Evolutionary conservation across 169 alveolate genomes (phyloP).

Genomic region (Plasmodium fragile): DNA sequence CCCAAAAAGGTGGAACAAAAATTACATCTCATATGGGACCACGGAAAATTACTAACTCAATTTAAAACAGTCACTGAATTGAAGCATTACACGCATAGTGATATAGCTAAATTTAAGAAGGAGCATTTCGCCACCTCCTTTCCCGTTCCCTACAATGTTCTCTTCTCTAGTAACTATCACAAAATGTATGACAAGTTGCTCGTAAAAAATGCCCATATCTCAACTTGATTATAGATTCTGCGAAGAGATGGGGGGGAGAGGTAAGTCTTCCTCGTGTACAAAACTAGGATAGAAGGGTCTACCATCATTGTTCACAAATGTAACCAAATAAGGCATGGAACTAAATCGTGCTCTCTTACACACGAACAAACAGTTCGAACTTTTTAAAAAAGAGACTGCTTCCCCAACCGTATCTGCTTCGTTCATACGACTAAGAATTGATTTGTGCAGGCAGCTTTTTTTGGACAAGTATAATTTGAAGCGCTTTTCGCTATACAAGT

Average conservation of each 20-base stretch:
- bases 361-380: not conserved
- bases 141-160: conserved; percentile 16
- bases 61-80: conserved; percentile 31
- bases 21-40: conserved; percentile 37
- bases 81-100: conserved; percentile 40
- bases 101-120: conserved; percentile 30
- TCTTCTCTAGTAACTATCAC: conserved; percentile 25
- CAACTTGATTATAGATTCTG: not conserved
- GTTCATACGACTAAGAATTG: not conserved
- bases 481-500: not conserved
- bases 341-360: not conserved
- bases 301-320: not conserved
- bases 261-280: not conserved
- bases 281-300: not conserved
- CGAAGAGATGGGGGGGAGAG: not conserved
- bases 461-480: not conserved
- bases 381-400: not conserved
- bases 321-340: not conserved
- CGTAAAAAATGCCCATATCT: not conserved
- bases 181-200: conserved; percentile 34
- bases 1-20: conserved; percentile 59
- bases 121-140: not conserved
- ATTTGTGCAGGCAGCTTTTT: not conserved
- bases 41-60: conserved; percentile 46
- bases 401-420: not conserved